Percentiles rank a stretch among this genome's conserved stretches.
phyloP scores from a whole-genome alignment of 331 rosid species.

The Prunus yedoensis region DNA sequence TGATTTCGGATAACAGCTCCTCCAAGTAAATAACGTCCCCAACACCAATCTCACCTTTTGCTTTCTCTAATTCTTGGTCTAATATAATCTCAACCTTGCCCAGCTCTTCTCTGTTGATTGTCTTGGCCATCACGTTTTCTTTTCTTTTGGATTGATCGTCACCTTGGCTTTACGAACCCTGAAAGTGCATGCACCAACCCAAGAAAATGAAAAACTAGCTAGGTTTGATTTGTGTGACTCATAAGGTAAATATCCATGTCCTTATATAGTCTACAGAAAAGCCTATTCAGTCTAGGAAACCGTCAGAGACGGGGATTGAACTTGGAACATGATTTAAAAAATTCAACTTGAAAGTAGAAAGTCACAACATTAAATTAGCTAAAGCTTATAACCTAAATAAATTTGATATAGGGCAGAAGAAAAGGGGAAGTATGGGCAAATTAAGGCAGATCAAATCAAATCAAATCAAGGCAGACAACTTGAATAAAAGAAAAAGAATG shows the following conservation, averaged over 20 bases:
- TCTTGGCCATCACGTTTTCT: background rate
- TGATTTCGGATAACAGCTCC: background rate
- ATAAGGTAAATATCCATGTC: background rate
- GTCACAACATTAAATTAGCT: no score
- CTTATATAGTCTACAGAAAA: background rate
- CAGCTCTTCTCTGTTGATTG: constrained; percentile 1
- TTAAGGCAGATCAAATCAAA: no score
- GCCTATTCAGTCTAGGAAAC: background rate
- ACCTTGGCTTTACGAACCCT: background rate
- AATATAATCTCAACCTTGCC: background rate
- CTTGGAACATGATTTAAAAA: no score
- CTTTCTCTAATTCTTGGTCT: constrained; percentile 3
- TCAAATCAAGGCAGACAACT: no score
- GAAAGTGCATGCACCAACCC: background rate
- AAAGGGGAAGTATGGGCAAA: no score
- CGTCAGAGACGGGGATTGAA: no score
- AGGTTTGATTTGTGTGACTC: background rate
- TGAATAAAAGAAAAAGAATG: no score
- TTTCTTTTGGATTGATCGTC: background rate
- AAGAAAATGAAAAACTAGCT: background rate
- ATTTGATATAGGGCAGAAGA: no score
- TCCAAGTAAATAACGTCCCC: background rate
- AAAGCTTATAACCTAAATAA: no score
- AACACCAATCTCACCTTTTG: background rate
- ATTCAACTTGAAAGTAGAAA: no score